Percentiles rank a stretch among this genome's conserved stretches.
These are phyloP conservation scores for Ceratobasidium papillatum DNA, from an alignment of 1,284 basidiomycete genomes.

Conservation along the genomic window DNA sequence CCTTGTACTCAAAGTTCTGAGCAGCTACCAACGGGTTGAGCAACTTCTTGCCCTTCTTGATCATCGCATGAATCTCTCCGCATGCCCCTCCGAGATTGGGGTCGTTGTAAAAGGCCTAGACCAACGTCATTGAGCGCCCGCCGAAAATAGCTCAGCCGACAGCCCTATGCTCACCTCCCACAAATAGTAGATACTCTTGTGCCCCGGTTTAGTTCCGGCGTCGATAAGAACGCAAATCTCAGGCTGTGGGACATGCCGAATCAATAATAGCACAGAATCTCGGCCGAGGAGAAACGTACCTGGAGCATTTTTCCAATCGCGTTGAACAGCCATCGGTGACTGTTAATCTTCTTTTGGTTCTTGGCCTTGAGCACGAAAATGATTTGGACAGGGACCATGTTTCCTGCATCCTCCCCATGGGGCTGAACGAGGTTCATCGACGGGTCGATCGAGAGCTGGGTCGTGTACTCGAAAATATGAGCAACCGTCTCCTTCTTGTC, in stretches of 20 bases:
- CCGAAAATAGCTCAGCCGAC: conserved; percentile 52
- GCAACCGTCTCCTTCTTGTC: conserved; percentile 94
- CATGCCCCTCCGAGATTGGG: conserved; percentile 79
- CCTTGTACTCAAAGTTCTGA: conserved; percentile 97
- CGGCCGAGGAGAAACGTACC: conserved; percentile 39
- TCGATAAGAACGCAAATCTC: conserved; percentile 92
- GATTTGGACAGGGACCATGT: conserved; percentile 94
- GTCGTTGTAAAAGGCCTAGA: conserved; percentile 52
- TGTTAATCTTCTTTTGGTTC: conserved; percentile 98
- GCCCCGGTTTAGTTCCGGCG: conserved; percentile 95
- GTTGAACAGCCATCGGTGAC: conserved; percentile 97
- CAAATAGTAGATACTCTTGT: conserved; percentile 95
- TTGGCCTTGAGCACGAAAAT: conserved; percentile 96
- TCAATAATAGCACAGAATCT: not conserved
- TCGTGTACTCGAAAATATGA: conserved; percentile 94
- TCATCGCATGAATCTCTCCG: conserved; percentile 96
- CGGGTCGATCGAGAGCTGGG: conserved; percentile 89
- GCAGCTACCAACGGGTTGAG: conserved; percentile 93
- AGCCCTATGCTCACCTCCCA: conserved; percentile 72
- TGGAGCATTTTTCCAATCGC: conserved; percentile 87
- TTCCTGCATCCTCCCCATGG: conserved; percentile 86
- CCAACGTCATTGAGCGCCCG: conserved; percentile 9
- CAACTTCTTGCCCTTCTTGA: conserved; percentile 89
- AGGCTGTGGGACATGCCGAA: conserved; percentile 61
- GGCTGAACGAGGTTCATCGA: conserved; percentile 91